Conservation (phyloP, 495 filamentous ascomycete genomes). For the Durotheca rogersii region DNA sequence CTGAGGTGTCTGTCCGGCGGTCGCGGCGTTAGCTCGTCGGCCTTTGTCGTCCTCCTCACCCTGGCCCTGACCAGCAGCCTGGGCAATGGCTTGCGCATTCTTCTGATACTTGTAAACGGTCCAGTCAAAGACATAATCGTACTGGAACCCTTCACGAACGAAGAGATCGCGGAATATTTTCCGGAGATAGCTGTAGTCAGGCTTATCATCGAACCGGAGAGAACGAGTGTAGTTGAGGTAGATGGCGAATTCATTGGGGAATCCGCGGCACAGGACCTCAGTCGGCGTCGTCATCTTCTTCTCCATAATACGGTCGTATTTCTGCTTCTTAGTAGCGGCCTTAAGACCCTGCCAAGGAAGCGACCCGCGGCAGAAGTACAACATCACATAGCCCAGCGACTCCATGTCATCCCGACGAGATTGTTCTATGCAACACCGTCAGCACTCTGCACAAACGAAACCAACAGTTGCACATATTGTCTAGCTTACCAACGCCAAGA, state of each 20-base stretch:
- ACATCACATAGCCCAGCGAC: conserved; percentile 98
- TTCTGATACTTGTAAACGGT: conserved; percentile 99
- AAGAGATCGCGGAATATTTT: conserved; percentile 99
- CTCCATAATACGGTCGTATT: conserved; percentile 99
- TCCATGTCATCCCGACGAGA: conserved; percentile 99
- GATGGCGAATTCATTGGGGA: conserved; percentile 99
- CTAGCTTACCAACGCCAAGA: conserved; percentile 76
- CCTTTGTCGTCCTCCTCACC: conserved; percentile 69
- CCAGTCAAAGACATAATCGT: conserved; percentile 99
- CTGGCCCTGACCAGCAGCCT: conserved; percentile 61
- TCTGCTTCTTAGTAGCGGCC: conserved; percentile 99
- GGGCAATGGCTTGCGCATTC: conserved; percentile 89
- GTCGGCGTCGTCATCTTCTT: conserved; percentile 99
- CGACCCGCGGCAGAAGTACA: conserved; percentile 99
- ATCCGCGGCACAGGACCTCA: conserved; percentile 97
- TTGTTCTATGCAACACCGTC: conserved; percentile 69
- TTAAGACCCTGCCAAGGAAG: conserved; percentile 99
- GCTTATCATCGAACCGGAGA: conserved; percentile 99
- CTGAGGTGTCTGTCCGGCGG: conserved; percentile 60
- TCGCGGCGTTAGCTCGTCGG: conserved; percentile 58
- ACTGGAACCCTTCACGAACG: conserved; percentile 98
- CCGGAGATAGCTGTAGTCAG: conserved; percentile 98
- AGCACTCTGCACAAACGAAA: conserved; percentile 22
- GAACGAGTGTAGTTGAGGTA: conserved; percentile 99
- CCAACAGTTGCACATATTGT: background rate